Percentiles rank a stretch among this genome's conserved stretches.
phyloP scores from a whole-genome alignment of 192 early-diverging fungal species.

The Coemansia biformis region DNA sequence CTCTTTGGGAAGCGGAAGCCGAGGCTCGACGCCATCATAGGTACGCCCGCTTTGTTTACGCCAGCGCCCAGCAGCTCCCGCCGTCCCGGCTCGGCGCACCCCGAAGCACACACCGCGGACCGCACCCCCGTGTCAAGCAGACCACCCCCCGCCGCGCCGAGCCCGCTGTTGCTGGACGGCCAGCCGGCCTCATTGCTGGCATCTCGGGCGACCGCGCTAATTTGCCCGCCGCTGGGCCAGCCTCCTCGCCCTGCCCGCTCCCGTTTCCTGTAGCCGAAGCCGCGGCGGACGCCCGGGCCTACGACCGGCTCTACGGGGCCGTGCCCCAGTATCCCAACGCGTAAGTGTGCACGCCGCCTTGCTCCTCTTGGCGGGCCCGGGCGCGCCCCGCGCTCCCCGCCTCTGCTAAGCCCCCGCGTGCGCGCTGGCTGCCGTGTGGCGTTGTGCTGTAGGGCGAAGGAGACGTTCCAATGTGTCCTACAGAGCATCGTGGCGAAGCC shows the following conservation, averaged over 20 bases:
- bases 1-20: constrained; percentile 44
- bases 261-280: constrained; percentile 34
- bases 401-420: no score
- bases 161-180: no score
- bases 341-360: constrained; percentile 17
- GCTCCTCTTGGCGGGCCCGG: neutral
- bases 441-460: constrained; percentile 24
- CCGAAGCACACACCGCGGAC: no score
- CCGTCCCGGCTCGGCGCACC: neutral
- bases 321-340: constrained; percentile 27
- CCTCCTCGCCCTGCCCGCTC: neutral
- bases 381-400: no score
- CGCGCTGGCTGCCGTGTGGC: no score
- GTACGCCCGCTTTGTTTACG: constrained; percentile 9
- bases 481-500: constrained; percentile 19
- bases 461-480: constrained; percentile 34
- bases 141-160: no score
- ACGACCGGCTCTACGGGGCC: constrained; percentile 29
- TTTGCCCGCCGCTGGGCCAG: neutral
- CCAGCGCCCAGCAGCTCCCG: neutral
- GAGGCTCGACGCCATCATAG: constrained; percentile 34
- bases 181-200: no score
- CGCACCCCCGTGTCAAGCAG: no score
- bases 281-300: constrained; percentile 20
- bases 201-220: neutral